Base-by-base conservation (phyloP, 129 eudicot genomes). In the Artemisia argyi region DNA sequence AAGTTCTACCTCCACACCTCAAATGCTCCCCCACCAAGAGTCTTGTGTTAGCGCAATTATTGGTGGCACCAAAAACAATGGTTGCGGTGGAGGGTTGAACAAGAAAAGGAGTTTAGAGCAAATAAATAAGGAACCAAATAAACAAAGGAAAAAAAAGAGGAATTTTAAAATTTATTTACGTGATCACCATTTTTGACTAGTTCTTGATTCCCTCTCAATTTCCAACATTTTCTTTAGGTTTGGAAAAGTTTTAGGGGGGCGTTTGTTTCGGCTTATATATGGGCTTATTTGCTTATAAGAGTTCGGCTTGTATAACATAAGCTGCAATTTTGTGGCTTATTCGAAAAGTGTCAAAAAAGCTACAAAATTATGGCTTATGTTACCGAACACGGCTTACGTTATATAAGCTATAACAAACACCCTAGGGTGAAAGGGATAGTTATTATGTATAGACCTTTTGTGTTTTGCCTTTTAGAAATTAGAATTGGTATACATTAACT, bases 101-200 rank as follows among this genome's bases (percentile, higher is more conserved):
- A 81, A 56, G 50, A 91, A 86, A 65, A 86, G 90, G 76, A 72
- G 77, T 47, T 7, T 67, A 54, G 84, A 71, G 59, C 71, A 78
- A 52, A 70, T 79, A 56, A 61, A 71, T 84, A 69, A 91, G 86
- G 85, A 85, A 20, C 22, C 22, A 20, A 20, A 20, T 0, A 20
- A 20, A 20, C 1, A 1, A 20, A 20, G 22, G 22, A 81, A 78
- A 96, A 86, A 86, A 89, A 81, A 72, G 86, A 87, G 0, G 0
- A 20, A 20, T 20, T 20, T 20, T 20, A 20, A 20, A 20, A 20
- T 0, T 20, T 20, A 0, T 20, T 0, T 20, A 20, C 22, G 22
- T 73, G 91, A 67, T 89, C 93, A 89, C 83, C 94, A 80, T 76
- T 71, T 19, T 85, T 82, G 83, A 80, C 69, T 60, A 65, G 68